These are phyloP conservation scores for Tolypocladium album DNA, from an alignment of 2,329 filamentous ascomycete genomes.

Conservation along the genomic window DNA sequence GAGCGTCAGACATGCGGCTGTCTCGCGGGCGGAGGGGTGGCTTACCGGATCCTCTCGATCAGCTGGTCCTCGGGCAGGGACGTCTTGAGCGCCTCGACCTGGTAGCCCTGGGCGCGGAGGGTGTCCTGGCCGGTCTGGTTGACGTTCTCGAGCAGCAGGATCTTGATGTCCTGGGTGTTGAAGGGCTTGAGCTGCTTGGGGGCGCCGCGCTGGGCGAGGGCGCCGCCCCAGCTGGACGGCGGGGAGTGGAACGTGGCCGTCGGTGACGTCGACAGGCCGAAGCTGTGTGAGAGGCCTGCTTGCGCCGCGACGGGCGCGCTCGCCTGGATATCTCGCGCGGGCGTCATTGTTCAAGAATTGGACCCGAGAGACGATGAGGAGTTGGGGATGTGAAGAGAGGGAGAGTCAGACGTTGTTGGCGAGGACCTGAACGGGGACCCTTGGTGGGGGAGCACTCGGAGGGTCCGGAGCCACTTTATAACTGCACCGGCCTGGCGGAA, in stretches of 20 bases:
- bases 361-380: not conserved
- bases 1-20: not conserved
- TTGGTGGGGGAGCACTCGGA: not conserved
- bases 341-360: constrained; percentile 22
- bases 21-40: constrained; percentile 2
- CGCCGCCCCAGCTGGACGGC: constrained; percentile 48
- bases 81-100: constrained; percentile 84
- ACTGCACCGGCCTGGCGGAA: not conserved
- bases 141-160: constrained; percentile 89
- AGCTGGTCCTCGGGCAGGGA: constrained; percentile 87
- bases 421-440: not conserved
- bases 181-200: constrained; percentile 87
- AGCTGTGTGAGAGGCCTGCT: constrained; percentile 42
- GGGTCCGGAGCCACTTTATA: constrained; percentile 1
- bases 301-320: constrained; percentile 19
- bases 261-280: constrained; percentile 61
- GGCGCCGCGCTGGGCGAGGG: constrained; percentile 24
- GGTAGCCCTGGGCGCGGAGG: constrained; percentile 77
- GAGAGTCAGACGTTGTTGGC: not conserved
- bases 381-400: not conserved
- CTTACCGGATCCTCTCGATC: constrained; percentile 89
- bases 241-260: constrained; percentile 65
- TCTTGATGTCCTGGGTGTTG: constrained; percentile 91
- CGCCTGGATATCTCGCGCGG: constrained; percentile 34
- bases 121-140: constrained; percentile 84